Evolutionary conservation across 768 basidiomycete genomes (phyloP).

Genomic region (Podaxis pistillaris): DNA sequence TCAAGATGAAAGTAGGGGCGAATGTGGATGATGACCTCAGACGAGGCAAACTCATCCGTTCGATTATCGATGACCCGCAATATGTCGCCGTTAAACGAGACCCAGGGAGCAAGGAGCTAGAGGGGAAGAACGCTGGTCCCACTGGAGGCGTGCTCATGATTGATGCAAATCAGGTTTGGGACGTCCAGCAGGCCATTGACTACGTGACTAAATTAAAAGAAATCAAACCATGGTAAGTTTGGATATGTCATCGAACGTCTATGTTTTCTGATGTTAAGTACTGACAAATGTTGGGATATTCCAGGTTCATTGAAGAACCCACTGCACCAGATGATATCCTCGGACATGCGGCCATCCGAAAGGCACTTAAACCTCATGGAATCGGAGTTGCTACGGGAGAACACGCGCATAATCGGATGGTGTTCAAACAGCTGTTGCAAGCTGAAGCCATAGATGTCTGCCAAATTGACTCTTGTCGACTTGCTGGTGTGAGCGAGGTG

Average conservation of each 20-base stretch:
- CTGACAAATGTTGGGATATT: neutral
- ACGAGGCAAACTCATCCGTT: slow-evolving; percentile 85
- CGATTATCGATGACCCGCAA: slow-evolving; percentile 91
- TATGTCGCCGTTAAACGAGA: slow-evolving; percentile 63
- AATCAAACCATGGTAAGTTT: slow-evolving; percentile 80
- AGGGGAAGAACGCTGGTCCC: slow-evolving; percentile 91
- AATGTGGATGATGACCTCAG: slow-evolving; percentile 80
- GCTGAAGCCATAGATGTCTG: slow-evolving; percentile 91
- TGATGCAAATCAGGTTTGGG: slow-evolving; percentile 97
- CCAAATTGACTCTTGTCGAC: slow-evolving; percentile 92
- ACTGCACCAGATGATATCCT: slow-evolving; percentile 91
- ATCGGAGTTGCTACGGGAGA: slow-evolving; percentile 95
- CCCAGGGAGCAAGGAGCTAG: slow-evolving; percentile 58
- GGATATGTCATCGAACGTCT: neutral
- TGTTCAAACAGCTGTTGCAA: slow-evolving; percentile 94
- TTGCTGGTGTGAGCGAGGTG: slow-evolving; percentile 95
- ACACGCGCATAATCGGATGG: slow-evolving; percentile 91
- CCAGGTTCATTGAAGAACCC: slow-evolving; percentile 91
- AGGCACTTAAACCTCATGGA: slow-evolving; percentile 70
- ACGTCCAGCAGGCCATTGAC: slow-evolving; percentile 89
- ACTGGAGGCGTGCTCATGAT: slow-evolving; percentile 96
- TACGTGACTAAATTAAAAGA: slow-evolving; percentile 79
- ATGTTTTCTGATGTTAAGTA: neutral
- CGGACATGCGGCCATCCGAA: slow-evolving; percentile 78
- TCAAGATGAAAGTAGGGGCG: slow-evolving; percentile 98